A percentile compares a stretch with the other conserved stretches of the same genome.
Conservation (phyloP, 192 early-diverging fungal species). For the Linderina pennispora region DNA sequence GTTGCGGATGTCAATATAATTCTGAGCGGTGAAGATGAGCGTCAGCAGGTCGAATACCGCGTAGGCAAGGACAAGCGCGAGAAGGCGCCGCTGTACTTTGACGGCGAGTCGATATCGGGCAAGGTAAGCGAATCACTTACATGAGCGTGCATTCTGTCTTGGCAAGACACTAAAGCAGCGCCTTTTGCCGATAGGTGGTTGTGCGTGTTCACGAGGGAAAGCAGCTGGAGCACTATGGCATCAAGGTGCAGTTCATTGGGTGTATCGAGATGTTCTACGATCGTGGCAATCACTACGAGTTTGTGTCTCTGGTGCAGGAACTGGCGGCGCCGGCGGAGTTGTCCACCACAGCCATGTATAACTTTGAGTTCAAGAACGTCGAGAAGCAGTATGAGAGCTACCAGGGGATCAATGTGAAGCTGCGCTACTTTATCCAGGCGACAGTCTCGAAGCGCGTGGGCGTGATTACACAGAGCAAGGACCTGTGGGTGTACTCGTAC, state of each 20-base stretch:
- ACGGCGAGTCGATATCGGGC: slow-evolving; percentile 90
- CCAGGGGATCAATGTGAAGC: slow-evolving; percentile 96
- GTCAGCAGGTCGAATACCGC: slow-evolving; percentile 91
- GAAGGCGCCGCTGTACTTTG: slow-evolving; percentile 92
- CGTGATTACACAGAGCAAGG: slow-evolving; percentile 86
- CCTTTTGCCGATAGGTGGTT: slow-evolving; percentile 43
- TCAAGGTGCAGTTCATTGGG: slow-evolving; percentile 99
- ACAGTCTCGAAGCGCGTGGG: slow-evolving; percentile 81
- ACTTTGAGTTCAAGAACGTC: slow-evolving; percentile 99
- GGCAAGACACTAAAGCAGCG: no score
- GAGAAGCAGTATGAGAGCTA: slow-evolving; percentile 99
- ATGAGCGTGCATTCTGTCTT: no score
- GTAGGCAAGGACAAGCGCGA: slow-evolving; percentile 89
- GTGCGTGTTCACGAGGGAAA: slow-evolving; percentile 72
- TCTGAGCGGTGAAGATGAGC: slow-evolving; percentile 77
- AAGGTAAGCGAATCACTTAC: slow-evolving; percentile 78
- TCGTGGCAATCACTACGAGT: slow-evolving; percentile 92
- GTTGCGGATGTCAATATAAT: slow-evolving; percentile 85
- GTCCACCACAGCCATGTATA: slow-evolving; percentile 68
- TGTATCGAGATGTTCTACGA: slow-evolving; percentile 96
- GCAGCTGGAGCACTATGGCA: slow-evolving; percentile 94
- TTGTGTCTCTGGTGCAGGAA: slow-evolving; percentile 89
- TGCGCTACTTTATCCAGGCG: slow-evolving; percentile 95
- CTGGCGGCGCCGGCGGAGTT: slow-evolving; percentile 92
- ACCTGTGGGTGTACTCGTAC: slow-evolving; percentile 99